Base-by-base conservation (phyloP, 257 asterid species). In the Oldenlandia corymbosa region DNA sequence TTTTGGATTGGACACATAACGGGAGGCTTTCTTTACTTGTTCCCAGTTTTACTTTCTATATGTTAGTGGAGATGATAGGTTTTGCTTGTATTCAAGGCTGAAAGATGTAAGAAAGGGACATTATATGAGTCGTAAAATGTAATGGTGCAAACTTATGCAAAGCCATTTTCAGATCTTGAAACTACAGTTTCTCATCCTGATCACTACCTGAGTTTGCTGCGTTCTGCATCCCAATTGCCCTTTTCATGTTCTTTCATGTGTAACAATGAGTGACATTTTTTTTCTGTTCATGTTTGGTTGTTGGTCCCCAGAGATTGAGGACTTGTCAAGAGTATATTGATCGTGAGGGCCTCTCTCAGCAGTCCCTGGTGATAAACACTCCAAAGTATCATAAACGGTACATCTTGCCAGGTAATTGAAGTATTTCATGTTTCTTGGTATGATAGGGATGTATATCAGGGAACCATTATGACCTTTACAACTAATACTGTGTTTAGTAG, bases 341-440 rank as follows among this genome's bases (percentile, higher is more conserved):
- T 48, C 80, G 87, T 1, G 94, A 90, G 80, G 99, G 99, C 60
- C 63, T 83, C 62, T 90, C 95, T 13, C 97, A 93, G 81, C 99
- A 93, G 72, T 88, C 93, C 39, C 73, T 88, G 78, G 80, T 79
- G 77, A 90, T 93, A 53, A 80, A 83, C 77, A 87, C 97, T 64
- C 99, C 99, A 17, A 83, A 81, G 73, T 83, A 82, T 76, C 94
- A 84, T 64, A 92, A 84, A 69, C 78, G 94, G 71, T 93, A 85
- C 75, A 87, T 88, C 68, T 80, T 93, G 78, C 97, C 99, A 76
- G 91, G 99, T 79, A 60, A 74, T 26, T 60, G 26, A 55, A 10
- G 27, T 63, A 23, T 43, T 13, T 57, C 20, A 23, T 47, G 65
- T 37, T 66, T 21, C 50, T 49, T 36, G 59, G 12, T 16, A 28